Conservation (phyloP, 2,329 filamentous ascomycete genomes). For the Xylaria hypoxylon region DNA sequence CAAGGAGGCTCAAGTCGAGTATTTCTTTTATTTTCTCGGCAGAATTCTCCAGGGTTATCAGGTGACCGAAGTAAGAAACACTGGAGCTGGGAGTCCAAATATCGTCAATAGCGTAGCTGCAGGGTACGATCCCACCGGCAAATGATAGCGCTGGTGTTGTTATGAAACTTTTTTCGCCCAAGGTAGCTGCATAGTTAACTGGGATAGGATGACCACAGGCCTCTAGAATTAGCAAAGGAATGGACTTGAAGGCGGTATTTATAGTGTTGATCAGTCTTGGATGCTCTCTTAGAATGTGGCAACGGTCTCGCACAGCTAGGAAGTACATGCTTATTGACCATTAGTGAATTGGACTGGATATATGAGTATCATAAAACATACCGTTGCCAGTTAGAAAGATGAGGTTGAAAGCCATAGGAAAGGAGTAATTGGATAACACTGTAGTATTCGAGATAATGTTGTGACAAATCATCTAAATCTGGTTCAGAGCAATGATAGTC, state of each 20-base stretch:
- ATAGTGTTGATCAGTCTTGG: neutral
- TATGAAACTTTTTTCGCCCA: neutral
- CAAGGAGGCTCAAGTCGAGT: slow-evolving; percentile 14
- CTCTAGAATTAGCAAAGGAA: neutral
- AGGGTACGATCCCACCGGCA: neutral
- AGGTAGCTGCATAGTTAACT: neutral
- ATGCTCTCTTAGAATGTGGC: neutral
- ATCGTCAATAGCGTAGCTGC: neutral
- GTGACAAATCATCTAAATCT: neutral
- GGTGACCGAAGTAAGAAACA: slow-evolving; percentile 6
- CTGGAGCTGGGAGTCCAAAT: no score
- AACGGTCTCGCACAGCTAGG: neutral
- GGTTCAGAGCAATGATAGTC: no score
- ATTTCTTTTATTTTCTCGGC: slow-evolving; percentile 10
- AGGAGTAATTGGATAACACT: slow-evolving; percentile 17
- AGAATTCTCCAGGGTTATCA: neutral
- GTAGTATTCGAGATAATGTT: slow-evolving; percentile 13
- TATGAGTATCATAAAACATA: slow-evolving; percentile 2
- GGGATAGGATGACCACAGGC: slow-evolving; percentile 6
- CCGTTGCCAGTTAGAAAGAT: slow-evolving; percentile 30
- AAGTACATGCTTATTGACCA: neutral
- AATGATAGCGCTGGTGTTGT: no score
- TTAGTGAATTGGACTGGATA: neutral
- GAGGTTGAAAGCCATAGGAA: slow-evolving; percentile 17
- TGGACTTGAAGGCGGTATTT: neutral